phyloP scores from a whole-genome alignment of 169 alveolate species.

The Eimeria acervulina region DNA sequence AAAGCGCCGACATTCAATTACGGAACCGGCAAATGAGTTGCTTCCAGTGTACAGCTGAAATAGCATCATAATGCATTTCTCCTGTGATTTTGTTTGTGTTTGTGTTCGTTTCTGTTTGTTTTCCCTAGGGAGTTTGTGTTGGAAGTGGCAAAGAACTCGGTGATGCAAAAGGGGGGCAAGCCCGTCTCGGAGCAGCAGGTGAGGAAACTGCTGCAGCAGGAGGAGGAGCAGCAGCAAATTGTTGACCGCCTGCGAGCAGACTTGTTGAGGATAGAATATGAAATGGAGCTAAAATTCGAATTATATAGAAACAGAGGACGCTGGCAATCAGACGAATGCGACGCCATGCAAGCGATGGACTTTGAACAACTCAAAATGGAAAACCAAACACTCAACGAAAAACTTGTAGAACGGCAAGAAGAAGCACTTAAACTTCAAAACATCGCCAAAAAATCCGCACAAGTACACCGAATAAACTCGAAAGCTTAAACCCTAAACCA shows the following conservation, averaged over 20 bases:
- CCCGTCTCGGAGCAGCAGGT: slow-evolving; percentile 86
- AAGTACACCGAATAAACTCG: neutral
- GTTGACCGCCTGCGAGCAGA: slow-evolving; percentile 91
- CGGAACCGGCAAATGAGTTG: neutral
- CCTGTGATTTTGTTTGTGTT: neutral
- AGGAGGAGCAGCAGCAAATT: slow-evolving; percentile 82
- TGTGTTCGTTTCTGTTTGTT: too few relatives aligned
- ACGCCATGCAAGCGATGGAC: slow-evolving; percentile 96
- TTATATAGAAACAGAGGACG: slow-evolving; percentile 43
- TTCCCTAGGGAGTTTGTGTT: slow-evolving; percentile 88
- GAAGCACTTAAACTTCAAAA: slow-evolving; percentile 94
- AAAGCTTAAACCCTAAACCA: neutral
- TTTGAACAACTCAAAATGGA: slow-evolving; percentile 97
- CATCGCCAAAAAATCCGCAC: slow-evolving; percentile 84
- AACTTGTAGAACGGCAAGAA: slow-evolving; percentile 96
- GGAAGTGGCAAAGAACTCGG: slow-evolving; percentile 92
- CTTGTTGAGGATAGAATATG: slow-evolving; percentile 92
- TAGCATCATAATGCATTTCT: too few relatives aligned
- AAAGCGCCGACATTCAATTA: too few relatives aligned
- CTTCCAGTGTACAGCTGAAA: too few relatives aligned
- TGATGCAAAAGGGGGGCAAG: slow-evolving; percentile 90
- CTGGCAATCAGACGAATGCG: slow-evolving; percentile 95
- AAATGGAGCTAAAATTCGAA: slow-evolving; percentile 90
- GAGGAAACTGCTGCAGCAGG: slow-evolving; percentile 82
- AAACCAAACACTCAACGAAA: slow-evolving; percentile 96